Evolutionary conservation across 2,329 filamentous ascomycete species (phyloP).

Genomic region (Cordyceps militaris): DNA sequence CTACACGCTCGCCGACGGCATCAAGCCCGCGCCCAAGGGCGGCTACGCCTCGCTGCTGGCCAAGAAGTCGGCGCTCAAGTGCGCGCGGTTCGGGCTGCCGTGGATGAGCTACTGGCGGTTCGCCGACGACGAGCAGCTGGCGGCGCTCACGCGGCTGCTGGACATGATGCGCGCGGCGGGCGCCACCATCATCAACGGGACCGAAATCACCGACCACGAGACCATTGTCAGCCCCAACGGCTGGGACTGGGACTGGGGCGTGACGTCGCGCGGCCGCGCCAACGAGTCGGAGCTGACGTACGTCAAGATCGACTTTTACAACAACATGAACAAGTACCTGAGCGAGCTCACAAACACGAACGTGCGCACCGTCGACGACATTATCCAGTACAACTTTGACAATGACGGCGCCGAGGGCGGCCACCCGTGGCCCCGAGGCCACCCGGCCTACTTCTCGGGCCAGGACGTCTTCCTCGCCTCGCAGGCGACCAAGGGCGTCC

Average conservation of each 20-base stretch:
- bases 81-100: conserved; percentile 62
- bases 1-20: conserved; percentile 53
- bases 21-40: conserved; percentile 40
- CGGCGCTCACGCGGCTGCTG: conserved; percentile 41
- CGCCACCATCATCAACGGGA: conserved; percentile 61
- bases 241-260: conserved; percentile 70
- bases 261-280: conserved; percentile 48
- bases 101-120: conserved; percentile 66
- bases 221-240: conserved; percentile 56
- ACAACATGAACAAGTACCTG: conserved; percentile 55
- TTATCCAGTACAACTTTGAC: conserved; percentile 57
- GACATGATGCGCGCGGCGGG: conserved; percentile 51
- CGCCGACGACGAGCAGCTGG: conserved; percentile 48
- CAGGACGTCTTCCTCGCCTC: conserved; percentile 65
- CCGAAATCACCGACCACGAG: conserved; percentile 58
- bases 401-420: conserved; percentile 64
- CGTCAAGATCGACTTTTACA: conserved; percentile 64
- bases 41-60: conserved; percentile 54
- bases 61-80: conserved; percentile 43
- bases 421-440: conserved; percentile 41
- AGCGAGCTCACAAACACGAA: conserved; percentile 54
- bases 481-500: conserved; percentile 51
- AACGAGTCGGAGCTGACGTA: conserved; percentile 70
- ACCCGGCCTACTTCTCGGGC: conserved; percentile 61
- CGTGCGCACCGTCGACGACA: conserved; percentile 53